Evolutionary conservation across 2,329 filamentous ascomycete species (phyloP).

Genomic region (Onygenales sp.): DNA sequence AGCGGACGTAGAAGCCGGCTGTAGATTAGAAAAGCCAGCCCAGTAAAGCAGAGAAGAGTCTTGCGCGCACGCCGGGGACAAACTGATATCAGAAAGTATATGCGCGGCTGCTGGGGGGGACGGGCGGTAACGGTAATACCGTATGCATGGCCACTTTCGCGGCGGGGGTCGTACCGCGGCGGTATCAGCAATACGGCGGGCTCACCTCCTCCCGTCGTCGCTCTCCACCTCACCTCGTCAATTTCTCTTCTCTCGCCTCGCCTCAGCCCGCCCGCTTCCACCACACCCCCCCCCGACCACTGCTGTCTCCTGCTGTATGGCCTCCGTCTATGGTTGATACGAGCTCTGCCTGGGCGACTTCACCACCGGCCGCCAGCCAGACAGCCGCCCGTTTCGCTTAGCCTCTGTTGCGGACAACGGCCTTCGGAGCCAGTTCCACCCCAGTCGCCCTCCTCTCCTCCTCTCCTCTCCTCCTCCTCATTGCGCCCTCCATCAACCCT

Average conservation of each 20-base stretch:
- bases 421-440: not conserved
- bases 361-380: not conserved
- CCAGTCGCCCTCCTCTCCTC: not conserved
- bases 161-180: too few species aligned
- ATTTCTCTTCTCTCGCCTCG: not conserved
- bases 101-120: too few species aligned
- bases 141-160: too few species aligned
- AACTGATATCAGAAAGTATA: too few species aligned
- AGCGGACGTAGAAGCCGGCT: too few species aligned
- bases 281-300: not conserved
- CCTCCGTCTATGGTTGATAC: not conserved
- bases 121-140: too few species aligned
- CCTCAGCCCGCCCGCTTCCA: not conserved
- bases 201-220: too few species aligned
- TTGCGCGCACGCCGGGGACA: too few species aligned
- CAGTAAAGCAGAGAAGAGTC: too few species aligned
- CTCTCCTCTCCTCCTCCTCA: not conserved
- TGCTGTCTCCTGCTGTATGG: not conserved
- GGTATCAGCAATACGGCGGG: not conserved
- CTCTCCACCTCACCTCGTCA: not conserved
- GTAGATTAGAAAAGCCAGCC: too few species aligned
- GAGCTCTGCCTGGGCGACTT: not conserved
- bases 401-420: not conserved
- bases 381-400: constrained; percentile 2
- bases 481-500: not conserved